These are phyloP conservation scores for Marasmius sp. DNA, from an alignment of 1,284 basidiomycete genomes.

Conservation along the genomic window DNA sequence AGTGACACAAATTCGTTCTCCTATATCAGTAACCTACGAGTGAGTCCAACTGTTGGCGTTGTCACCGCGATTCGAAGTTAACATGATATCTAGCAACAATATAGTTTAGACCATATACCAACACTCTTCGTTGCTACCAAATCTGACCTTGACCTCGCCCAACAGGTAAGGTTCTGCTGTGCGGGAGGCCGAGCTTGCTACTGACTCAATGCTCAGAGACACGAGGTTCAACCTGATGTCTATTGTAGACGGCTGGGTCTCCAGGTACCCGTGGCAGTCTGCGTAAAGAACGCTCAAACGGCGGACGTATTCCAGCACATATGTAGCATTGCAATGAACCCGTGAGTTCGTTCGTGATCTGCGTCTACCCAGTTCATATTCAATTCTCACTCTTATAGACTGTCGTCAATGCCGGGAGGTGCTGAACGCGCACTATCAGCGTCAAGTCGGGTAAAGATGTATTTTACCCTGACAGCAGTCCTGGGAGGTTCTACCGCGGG, in stretches of 20 bases:
- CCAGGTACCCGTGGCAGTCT: constrained; percentile 89
- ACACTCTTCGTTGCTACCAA: constrained; percentile 98
- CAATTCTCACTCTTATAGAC: constrained; percentile 17
- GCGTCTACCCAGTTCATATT: not conserved
- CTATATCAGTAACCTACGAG: constrained; percentile 94
- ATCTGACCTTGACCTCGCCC: constrained; percentile 93
- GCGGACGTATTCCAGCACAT: constrained; percentile 91
- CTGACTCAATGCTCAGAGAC: constrained; percentile 54
- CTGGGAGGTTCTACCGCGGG: constrained; percentile 72
- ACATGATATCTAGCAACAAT: constrained; percentile 77
- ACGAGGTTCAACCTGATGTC: constrained; percentile 97
- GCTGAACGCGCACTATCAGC: constrained; percentile 71
- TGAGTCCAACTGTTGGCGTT: constrained; percentile 37
- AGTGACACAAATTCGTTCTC: constrained; percentile 99
- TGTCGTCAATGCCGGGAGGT: constrained; percentile 73
- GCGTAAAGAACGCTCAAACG: constrained; percentile 80
- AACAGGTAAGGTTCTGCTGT: constrained; percentile 58
- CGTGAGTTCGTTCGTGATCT: constrained; percentile 49
- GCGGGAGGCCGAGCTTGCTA: constrained; percentile 6
- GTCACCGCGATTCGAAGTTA: constrained; percentile 2
- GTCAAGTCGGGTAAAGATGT: constrained; percentile 64
- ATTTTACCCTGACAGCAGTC: constrained; percentile 67
- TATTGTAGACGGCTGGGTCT: constrained; percentile 87
- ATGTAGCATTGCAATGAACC: constrained; percentile 81
- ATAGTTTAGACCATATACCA: constrained; percentile 91